Evolutionary conservation across 2,329 filamentous ascomycete genomes (phyloP), one percentile per base, ranked within the genome.

Genomic region (Teratosphaeria zuluensis): DNA sequence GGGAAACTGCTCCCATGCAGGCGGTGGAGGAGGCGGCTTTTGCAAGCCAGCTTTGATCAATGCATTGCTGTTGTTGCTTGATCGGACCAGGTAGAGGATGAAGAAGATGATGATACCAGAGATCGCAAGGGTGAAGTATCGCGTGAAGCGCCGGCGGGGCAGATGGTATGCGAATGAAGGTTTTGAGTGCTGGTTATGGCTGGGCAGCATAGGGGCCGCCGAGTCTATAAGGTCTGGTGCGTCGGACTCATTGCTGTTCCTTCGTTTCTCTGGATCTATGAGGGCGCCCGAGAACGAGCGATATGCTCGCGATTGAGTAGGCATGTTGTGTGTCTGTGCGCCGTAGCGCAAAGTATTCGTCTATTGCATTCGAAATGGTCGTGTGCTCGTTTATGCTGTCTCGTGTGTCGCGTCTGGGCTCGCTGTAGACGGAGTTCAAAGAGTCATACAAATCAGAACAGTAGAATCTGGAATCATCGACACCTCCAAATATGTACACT

Each of bases 1-100:
- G 0, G 85, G 84, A 70, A 95, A 97, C 9, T 81, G 83, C 71
- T 95, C 89, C 91, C 92, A 97, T n/a, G 82, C 74, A 0, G 85
- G 84, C 12, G 89, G 88, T 21, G 84, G 82, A 0, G 84, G 80
- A 12, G 80, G 80, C 63, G 84, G 84, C 33, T 68, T 66, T 38
- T 66, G 63, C 56, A 67, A 31, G 16, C 83, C 81, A 31, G 87
- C 69, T 59, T 81, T 80, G 56, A 81, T 72, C 61, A 81, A 76
- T 24, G 87, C 76, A 61, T 78, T 80, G 51, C 67, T 69, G 4
- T 66, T 60, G 55, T 63, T 68, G 21, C 65, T 68, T 24, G 65
- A 63, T 67, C 78, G 81, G 68, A 89, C 87, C 38, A 96, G 79
- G 58, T 82, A 85, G 58, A 90, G 75, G 58, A 96, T 87, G 75